These are phyloP conservation scores for Polyporus tsugae DNA, from an alignment of 1,284 basidiomycete species.

Conservation along the genomic window DNA sequence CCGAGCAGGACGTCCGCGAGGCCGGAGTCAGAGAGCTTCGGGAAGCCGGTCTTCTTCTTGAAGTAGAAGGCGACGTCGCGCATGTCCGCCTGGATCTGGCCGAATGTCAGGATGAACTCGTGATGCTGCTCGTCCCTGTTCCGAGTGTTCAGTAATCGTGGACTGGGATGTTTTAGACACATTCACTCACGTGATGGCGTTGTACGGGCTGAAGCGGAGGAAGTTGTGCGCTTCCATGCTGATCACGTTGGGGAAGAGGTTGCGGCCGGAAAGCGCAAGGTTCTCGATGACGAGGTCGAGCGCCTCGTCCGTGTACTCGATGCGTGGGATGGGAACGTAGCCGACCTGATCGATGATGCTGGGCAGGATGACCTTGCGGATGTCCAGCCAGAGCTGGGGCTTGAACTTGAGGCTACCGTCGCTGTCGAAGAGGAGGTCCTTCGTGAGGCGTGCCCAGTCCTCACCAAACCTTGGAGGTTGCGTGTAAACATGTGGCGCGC, in stretches of 20 bases:
- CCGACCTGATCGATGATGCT: constrained; percentile 81
- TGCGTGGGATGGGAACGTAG: constrained; percentile 90
- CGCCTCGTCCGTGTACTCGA: constrained; percentile 87
- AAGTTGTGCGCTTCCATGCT: constrained; percentile 86
- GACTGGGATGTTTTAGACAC: too few relatives aligned
- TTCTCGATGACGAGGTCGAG: constrained; percentile 95
- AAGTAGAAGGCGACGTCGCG: constrained; percentile 92
- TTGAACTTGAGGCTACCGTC: constrained; percentile 93
- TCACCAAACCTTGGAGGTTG: constrained; percentile 63
- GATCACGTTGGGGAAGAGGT: constrained; percentile 85
- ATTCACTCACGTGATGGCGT: constrained; percentile 46
- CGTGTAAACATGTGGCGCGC: neutral
- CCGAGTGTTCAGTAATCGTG: neutral
- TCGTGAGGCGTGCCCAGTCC: constrained; percentile 85
- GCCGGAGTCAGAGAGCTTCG: constrained; percentile 89
- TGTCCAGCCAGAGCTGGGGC: constrained; percentile 87
- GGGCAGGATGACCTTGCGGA: constrained; percentile 86
- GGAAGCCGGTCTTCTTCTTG: constrained; percentile 79
- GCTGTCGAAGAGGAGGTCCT: constrained; percentile 63
- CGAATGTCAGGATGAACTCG: constrained; percentile 75
- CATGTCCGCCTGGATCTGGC: constrained; percentile 95
- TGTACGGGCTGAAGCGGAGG: constrained; percentile 84
- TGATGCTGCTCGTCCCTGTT: constrained; percentile 69
- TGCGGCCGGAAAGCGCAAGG: constrained; percentile 86
- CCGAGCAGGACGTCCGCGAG: constrained; percentile 91